Conservation (phyloP, 140 eudicot species). For the Oenanthe javanica region DNA sequence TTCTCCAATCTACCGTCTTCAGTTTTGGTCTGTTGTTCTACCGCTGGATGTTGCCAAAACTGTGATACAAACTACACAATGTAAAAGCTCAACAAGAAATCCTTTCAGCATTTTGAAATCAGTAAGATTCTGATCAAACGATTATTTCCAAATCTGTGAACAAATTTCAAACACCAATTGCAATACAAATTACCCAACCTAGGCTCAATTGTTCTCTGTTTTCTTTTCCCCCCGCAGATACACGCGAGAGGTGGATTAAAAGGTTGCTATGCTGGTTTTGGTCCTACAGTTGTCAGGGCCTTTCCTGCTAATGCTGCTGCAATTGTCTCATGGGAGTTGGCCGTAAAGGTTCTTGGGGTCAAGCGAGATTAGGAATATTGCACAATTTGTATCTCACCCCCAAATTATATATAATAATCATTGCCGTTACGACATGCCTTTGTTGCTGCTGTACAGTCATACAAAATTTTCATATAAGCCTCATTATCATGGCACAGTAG, state of each 20-base stretch:
- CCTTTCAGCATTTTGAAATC: constrained; percentile 50
- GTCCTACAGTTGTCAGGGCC: constrained; percentile 79
- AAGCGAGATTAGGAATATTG: constrained; percentile 36
- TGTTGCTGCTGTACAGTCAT: constrained; percentile 18
- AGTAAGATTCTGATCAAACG: constrained; percentile 27
- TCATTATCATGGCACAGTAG: not conserved
- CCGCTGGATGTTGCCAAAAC: constrained; percentile 91
- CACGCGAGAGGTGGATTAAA: constrained; percentile 63
- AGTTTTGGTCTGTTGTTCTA: constrained; percentile 74
- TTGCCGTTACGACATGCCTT: constrained; percentile 13
- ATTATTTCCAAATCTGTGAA: constrained; percentile 7
- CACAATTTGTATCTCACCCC: constrained; percentile 3
- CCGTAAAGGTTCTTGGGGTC: constrained; percentile 68
- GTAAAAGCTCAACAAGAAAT: constrained; percentile 49
- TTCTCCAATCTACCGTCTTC: constrained; percentile 17
- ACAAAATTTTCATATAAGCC: constrained; percentile 8
- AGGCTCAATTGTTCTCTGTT: constrained; percentile 11
- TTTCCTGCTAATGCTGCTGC: constrained; percentile 99
- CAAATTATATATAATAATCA: constrained; percentile 11
- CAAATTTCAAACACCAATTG: not conserved
- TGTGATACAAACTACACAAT: constrained; percentile 63
- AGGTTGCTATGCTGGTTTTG: constrained; percentile 89
- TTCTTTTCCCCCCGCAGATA: constrained; percentile 33
- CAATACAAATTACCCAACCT: constrained; percentile 3
- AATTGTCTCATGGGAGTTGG: constrained; percentile 85